phyloP scores from a whole-genome alignment of 2,329 filamentous ascomycete species.

The Ophiostoma ips region DNA sequence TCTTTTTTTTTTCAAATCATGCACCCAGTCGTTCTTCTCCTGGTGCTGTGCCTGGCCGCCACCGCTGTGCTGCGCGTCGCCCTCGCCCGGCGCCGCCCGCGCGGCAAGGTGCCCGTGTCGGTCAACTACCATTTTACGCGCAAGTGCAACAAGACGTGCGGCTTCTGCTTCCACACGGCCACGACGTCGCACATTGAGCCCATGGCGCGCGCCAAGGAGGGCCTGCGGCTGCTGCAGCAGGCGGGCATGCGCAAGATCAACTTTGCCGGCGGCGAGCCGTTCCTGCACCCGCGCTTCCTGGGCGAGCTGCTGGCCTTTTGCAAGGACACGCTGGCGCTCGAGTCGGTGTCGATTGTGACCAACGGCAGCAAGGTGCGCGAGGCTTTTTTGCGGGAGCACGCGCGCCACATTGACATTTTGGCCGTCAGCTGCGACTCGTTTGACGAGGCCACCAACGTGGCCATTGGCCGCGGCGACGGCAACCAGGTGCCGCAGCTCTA shows the following conservation, averaged over 20 bases:
- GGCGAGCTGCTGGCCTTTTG: not conserved
- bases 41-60: too few species aligned
- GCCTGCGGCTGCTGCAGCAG: not conserved
- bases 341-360: not conserved
- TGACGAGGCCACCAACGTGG: not conserved
- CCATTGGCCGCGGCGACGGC: not conserved
- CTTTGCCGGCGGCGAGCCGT: not conserved
- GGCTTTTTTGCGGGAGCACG: not conserved
- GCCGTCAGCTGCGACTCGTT: not conserved
- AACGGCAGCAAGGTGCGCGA: not conserved
- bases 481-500: not conserved
- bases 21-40: too few species aligned
- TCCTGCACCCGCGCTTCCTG: not conserved
- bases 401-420: not conserved
- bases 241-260: not conserved
- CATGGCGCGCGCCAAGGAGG: not conserved
- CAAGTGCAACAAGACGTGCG: not conserved
- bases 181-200: not conserved
- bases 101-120: not conserved
- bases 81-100: too few species aligned
- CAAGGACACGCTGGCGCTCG: not conserved
- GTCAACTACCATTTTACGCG: not conserved
- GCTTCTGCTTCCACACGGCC: not conserved
- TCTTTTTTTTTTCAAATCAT: too few species aligned
- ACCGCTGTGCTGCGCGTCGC: too few species aligned